These are phyloP conservation scores for Calonectria ilicicola DNA, from an alignment of 2,329 filamentous ascomycete species.

Conservation along the genomic window DNA sequence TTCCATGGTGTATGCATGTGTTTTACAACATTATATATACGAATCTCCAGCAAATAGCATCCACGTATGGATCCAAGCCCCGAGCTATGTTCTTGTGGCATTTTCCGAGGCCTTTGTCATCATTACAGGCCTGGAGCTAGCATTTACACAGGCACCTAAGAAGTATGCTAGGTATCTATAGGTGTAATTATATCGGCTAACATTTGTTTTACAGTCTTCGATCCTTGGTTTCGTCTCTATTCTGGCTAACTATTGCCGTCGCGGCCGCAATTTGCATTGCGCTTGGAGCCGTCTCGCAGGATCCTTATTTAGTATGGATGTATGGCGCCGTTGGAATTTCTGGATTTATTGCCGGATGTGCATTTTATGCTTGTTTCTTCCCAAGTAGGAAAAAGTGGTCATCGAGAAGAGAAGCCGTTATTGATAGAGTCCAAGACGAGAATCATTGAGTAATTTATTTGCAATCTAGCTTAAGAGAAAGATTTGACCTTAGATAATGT, in stretches of 20 bases:
- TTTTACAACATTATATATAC: constrained; percentile 37
- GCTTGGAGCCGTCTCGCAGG: constrained; percentile 22
- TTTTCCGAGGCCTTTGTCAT: constrained; percentile 27
- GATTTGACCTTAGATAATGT: not conserved
- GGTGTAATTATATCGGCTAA: no score
- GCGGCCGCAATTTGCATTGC: constrained; percentile 29
- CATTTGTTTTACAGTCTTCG: constrained; percentile 5
- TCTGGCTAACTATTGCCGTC: constrained; percentile 27
- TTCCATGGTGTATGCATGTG: constrained; percentile 39
- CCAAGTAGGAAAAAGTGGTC: constrained; percentile 2
- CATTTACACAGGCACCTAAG: constrained; percentile 26
- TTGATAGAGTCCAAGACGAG: no score
- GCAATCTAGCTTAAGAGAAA: no score
- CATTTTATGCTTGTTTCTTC: constrained; percentile 22
- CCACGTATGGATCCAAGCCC: constrained; percentile 26
- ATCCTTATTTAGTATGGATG: constrained; percentile 30
- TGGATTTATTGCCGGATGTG: constrained; percentile 22
- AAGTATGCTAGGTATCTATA: not conserved
- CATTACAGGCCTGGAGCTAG: constrained; percentile 24
- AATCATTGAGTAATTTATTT: no score
- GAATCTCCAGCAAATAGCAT: constrained; percentile 28
- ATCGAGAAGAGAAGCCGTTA: not conserved
- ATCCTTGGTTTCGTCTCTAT: constrained; percentile 22
- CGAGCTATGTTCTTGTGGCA: constrained; percentile 22
- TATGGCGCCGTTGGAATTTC: constrained; percentile 25